phyloP scores from a whole-genome alignment of 148 eudicot genomes.

The Nepenthes mirabilis region DNA sequence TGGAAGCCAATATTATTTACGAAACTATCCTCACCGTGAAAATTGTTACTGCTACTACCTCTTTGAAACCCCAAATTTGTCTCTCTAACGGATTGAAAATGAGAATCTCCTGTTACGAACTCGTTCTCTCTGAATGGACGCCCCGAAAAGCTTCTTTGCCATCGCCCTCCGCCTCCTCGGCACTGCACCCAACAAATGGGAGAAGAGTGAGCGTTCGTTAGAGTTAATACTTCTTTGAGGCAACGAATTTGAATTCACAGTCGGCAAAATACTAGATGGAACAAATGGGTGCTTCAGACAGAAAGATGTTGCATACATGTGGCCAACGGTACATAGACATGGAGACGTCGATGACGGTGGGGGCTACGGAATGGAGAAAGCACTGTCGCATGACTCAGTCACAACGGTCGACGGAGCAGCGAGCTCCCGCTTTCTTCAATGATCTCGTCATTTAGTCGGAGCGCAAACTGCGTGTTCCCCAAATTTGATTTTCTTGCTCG shows the following conservation, averaged over 20 bases:
- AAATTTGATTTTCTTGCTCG: no score
- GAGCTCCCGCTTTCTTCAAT: no score
- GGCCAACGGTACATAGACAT: conserved; percentile 14
- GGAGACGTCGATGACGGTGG: conserved; percentile 12
- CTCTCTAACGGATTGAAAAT: conserved; percentile 23
- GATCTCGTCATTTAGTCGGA: no score
- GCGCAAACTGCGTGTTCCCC: no score
- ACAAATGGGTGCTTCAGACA: not conserved
- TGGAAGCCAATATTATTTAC: conserved; percentile 1
- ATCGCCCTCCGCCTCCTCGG: conserved; percentile 21
- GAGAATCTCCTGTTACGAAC: conserved; percentile 33
- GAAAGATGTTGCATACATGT: conserved; percentile 4
- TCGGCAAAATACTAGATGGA: not conserved
- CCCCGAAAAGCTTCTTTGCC: conserved; percentile 29
- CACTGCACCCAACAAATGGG: conserved; percentile 21
- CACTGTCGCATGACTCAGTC: conserved; percentile 12
- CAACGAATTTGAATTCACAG: not conserved
- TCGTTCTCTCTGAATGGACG: conserved; percentile 11
- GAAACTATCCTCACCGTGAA: not conserved
- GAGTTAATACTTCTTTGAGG: no score
- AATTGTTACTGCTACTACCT: not conserved
- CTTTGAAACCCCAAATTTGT: conserved; percentile 20
- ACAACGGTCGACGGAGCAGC: not conserved
- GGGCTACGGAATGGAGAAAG: conserved; percentile 17
- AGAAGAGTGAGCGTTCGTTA: not conserved